Evolutionary conservation across 2,329 filamentous ascomycete genomes (phyloP).

Genomic region (Phoma sp.): DNA sequence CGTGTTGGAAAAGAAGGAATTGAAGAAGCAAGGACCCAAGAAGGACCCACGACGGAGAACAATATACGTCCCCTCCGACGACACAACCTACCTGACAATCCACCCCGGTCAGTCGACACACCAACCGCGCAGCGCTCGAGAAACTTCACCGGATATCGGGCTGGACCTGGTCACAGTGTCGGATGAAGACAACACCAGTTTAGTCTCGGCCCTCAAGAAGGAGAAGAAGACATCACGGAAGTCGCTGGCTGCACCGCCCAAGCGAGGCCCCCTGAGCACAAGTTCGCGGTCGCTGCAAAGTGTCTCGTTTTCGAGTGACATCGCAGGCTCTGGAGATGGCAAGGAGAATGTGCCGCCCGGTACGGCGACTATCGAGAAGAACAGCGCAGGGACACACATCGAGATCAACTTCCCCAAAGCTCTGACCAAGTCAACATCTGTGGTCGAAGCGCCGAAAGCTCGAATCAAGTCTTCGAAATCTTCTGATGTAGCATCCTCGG

Average conservation of each 20-base stretch:
- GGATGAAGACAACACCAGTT: conserved; percentile 45
- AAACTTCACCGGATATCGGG: conserved; percentile 46
- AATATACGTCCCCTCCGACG: conserved; percentile 59
- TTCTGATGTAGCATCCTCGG: conserved; percentile 24
- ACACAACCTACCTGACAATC: conserved; percentile 59
- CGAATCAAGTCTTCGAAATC: conserved; percentile 22
- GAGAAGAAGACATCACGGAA: conserved; percentile 46
- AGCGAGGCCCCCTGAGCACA: conserved; percentile 58
- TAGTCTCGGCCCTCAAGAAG: conserved; percentile 41
- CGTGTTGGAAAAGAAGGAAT: conserved; percentile 38
- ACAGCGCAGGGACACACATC: conserved; percentile 35
- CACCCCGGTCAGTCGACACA: conserved; percentile 54
- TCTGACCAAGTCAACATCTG: conserved; percentile 29
- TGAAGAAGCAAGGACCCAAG: conserved; percentile 37
- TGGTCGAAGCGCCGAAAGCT: conserved; percentile 26
- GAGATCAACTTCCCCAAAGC: conserved; percentile 42
- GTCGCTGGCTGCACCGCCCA: conserved; percentile 55
- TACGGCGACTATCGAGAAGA: conserved; percentile 35
- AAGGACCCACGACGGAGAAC: conserved; percentile 56
- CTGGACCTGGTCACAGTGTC: conserved; percentile 48
- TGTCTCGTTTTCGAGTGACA: conserved; percentile 51
- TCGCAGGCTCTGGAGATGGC: conserved; percentile 61
- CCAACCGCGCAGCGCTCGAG: conserved; percentile 34
- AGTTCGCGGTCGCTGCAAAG: conserved; percentile 50
- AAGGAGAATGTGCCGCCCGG: conserved; percentile 69